phyloP scores from a whole-genome alignment of 2,329 filamentous ascomycete genomes.

The Penicillium olsonii region DNA sequence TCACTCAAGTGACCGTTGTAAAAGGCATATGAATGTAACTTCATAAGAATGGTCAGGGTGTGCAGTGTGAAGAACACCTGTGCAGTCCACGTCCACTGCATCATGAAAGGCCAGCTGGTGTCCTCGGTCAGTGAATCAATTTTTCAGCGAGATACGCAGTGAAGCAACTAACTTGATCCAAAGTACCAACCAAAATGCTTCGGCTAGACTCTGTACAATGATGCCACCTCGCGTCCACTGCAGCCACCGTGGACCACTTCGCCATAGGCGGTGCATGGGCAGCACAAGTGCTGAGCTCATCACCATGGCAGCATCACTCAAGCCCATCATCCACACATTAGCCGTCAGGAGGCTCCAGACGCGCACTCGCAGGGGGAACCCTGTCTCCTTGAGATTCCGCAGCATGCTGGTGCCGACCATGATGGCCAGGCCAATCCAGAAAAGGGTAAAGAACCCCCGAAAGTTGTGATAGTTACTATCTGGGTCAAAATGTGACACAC shows the following conservation, averaged over 20 bases:
- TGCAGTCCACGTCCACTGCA: conserved; percentile 94
- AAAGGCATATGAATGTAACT: conserved; percentile 98
- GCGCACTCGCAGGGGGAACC: conserved; percentile 77
- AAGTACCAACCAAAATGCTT: conserved; percentile 73
- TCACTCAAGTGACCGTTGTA: conserved; percentile 95
- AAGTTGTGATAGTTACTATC: conserved; percentile 91
- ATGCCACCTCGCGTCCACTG: conserved; percentile 80
- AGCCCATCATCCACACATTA: conserved; percentile 82
- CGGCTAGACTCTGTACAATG: conserved; percentile 78
- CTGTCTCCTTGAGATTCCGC: conserved; percentile 91
- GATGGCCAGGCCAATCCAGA: conserved; percentile 95
- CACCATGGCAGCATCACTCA: conserved; percentile 86
- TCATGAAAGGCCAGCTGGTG: conserved; percentile 70
- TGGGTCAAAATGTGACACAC: conserved; percentile 94
- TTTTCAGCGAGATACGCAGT: neutral
- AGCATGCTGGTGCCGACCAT: conserved; percentile 96
- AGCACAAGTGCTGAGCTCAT: conserved; percentile 70
- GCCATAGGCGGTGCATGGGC: conserved; percentile 70
- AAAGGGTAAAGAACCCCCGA: conserved; percentile 94
- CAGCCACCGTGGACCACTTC: conserved; percentile 57
- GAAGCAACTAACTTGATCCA: conserved; percentile 66
- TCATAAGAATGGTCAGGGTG: conserved; percentile 91
- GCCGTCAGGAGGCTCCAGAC: conserved; percentile 88
- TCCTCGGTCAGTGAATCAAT: conserved; percentile 20
- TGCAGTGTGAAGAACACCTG: conserved; percentile 95